A percentile compares a stretch with the other conserved stretches of the same genome.
Conservation (phyloP, 129 eudicot genomes). For the Escallonia herrerae region DNA sequence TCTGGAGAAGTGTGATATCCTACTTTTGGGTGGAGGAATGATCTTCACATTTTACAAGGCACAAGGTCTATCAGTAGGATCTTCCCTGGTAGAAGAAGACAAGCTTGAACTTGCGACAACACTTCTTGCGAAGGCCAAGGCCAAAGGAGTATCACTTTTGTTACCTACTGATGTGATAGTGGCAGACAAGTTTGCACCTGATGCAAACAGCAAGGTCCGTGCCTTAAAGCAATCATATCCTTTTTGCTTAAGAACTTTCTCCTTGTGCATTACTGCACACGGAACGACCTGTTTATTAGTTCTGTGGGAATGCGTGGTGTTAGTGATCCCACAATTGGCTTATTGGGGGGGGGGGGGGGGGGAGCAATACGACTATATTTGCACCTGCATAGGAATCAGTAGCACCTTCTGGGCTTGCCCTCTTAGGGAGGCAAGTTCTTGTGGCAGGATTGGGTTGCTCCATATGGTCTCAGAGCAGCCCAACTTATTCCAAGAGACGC, state of each 20-base stretch:
- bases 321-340: no score
- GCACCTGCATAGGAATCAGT: no score
- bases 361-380: no score
- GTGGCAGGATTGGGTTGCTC: no score
- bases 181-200: slow-evolving; percentile 66
- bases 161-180: slow-evolving; percentile 52
- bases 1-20: slow-evolving; percentile 56
- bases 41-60: slow-evolving; percentile 70
- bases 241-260: background rate
- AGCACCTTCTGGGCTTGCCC: no score
- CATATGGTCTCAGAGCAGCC: no score
- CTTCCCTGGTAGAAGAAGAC: slow-evolving; percentile 55
- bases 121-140: slow-evolving; percentile 54
- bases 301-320: no score
- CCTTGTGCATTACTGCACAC: background rate
- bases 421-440: no score
- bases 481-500: no score
- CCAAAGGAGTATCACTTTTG: slow-evolving; percentile 52
- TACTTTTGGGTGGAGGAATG: slow-evolving; percentile 66
- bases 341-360: no score
- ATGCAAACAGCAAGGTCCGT: slow-evolving; percentile 62
- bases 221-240: background rate
- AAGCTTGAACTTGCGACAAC: slow-evolving; percentile 59
- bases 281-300: no score
- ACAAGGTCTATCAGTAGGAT: slow-evolving; percentile 56